A percentile compares a stretch with the other conserved stretches of the same genome.
Conservation (phyloP, 495 filamentous ascomycete species). For the Amorphotheca resinae region DNA sequence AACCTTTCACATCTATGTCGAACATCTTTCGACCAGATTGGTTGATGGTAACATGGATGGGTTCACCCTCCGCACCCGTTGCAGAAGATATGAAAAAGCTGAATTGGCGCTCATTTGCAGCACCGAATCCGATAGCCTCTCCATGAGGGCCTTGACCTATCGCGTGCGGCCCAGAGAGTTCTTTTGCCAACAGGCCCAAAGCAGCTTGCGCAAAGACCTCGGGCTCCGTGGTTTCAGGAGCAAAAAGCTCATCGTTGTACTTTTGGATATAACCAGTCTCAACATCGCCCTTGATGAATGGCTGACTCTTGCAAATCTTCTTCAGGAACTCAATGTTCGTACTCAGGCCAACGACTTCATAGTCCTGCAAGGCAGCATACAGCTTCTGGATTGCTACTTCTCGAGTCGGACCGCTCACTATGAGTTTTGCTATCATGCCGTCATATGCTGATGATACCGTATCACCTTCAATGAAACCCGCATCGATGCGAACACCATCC, state of each 20-base stretch:
- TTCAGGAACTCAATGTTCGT: constrained; percentile 98
- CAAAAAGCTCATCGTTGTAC: constrained; percentile 63
- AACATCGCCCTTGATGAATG: constrained; percentile 77
- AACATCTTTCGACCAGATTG: constrained; percentile 52
- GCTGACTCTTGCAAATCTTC: constrained; percentile 61
- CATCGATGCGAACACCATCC: constrained; percentile 75
- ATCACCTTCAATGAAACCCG: constrained; percentile 83
- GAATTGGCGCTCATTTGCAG: constrained; percentile 35
- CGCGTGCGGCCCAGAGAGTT: constrained; percentile 19
- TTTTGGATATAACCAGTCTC: constrained; percentile 96
- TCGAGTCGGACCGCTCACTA: constrained; percentile 70
- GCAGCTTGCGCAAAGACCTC: constrained; percentile 78
- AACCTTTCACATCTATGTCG: constrained; percentile 48
- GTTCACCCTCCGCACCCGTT: constrained; percentile 28
- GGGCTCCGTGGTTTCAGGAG: constrained; percentile 35
- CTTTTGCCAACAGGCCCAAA: constrained; percentile 48
- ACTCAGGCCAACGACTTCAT: constrained; percentile 82
- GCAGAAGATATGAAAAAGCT: constrained; percentile 30
- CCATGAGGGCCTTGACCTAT: constrained; percentile 28
- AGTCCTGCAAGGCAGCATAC: constrained; percentile 68
- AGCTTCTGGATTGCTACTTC: constrained; percentile 76
- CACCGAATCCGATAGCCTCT: constrained; percentile 40
- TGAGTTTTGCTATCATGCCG: constrained; percentile 97
- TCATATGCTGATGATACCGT: constrained; percentile 94
- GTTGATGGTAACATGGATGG: constrained; percentile 44